These are phyloP conservation scores for Fragaria vesca DNA, from an alignment of 306 rosid species.

Conservation along the genomic window DNA sequence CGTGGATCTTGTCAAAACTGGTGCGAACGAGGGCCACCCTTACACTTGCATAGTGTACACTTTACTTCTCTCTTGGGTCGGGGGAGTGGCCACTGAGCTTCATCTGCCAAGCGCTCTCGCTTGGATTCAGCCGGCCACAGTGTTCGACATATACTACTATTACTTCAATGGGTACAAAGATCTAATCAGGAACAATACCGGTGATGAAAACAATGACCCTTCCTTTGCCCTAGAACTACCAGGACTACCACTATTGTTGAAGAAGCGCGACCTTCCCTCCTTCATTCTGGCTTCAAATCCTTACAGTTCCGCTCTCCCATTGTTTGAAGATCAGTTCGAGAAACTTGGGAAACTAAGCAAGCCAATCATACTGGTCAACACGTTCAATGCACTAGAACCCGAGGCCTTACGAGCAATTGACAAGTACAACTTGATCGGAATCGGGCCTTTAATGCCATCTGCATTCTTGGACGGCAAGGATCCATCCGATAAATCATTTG, in stretches of 20 bases:
- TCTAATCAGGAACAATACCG: background rate
- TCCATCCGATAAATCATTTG: background rate
- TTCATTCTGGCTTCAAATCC: conserved; percentile 15
- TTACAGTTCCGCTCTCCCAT: background rate
- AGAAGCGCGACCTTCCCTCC: conserved; percentile 32
- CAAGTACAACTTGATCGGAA: conserved; percentile 19
- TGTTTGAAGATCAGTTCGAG: conserved; percentile 14
- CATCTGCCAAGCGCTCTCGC: conserved; percentile 24
- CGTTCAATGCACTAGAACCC: conserved; percentile 26
- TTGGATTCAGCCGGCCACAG: conserved; percentile 44
- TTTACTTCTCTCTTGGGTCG: conserved; percentile 30
- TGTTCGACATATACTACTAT: conserved; percentile 33
- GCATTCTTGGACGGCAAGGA: conserved; percentile 19
- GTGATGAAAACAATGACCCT: background rate
- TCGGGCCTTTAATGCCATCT: conserved; percentile 25
- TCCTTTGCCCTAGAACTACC: conserved; percentile 14
- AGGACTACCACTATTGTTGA: conserved; percentile 18
- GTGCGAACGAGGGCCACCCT: conserved; percentile 20
- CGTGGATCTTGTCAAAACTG: conserved; percentile 4
- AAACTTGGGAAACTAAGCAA: conserved; percentile 2
- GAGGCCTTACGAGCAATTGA: conserved; percentile 25
- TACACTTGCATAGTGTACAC: conserved; percentile 29
- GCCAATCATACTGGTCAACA: conserved; percentile 28
- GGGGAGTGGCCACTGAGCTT: conserved; percentile 2
- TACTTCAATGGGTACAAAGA: conserved; percentile 36